Percentiles rank a stretch among this genome's conserved stretches.
Conservation (phyloP, 257 asterid genomes). For the Solanum dulcamara region DNA sequence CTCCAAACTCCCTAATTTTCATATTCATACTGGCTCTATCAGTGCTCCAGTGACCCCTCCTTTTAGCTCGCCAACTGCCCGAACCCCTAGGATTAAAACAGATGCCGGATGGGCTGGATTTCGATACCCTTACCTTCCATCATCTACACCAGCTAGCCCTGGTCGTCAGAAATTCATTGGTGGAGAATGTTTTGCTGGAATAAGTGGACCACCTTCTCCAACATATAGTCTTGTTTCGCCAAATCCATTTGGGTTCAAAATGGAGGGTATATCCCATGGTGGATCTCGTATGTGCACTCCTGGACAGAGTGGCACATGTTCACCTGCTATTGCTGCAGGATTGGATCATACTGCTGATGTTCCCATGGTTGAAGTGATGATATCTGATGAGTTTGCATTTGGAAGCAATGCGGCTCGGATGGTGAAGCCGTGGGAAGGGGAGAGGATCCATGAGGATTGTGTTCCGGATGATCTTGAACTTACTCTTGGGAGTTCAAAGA, state of each 20-base stretch:
- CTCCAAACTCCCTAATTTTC: conserved; percentile 28
- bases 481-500: conserved; percentile 41
- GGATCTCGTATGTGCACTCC: conserved; percentile 51
- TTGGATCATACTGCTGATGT: conserved; percentile 31
- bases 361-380: conserved; percentile 45
- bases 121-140: conserved; percentile 33
- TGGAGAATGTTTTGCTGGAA: conserved; percentile 24
- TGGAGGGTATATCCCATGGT: conserved; percentile 16
- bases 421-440: conserved; percentile 56
- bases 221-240: conserved; percentile 65
- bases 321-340: conserved; percentile 46
- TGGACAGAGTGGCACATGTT: conserved; percentile 66
- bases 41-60: conserved; percentile 85
- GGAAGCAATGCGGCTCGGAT: conserved; percentile 24
- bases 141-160: conserved; percentile 46
- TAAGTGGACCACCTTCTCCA: conserved; percentile 49
- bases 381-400: conserved; percentile 40
- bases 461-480: conserved; percentile 44
- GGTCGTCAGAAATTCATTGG: conserved; percentile 17
- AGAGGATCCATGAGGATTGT: conserved; percentile 43
- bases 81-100: conserved; percentile 29
- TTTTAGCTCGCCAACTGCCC: conserved; percentile 49
- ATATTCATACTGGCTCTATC: conserved; percentile 42
- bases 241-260: conserved; percentile 53
- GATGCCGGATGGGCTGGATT: conserved; percentile 33